Base-by-base conservation (phyloP, 495 filamentous ascomycete species). In the Penicillium malachiteum region DNA sequence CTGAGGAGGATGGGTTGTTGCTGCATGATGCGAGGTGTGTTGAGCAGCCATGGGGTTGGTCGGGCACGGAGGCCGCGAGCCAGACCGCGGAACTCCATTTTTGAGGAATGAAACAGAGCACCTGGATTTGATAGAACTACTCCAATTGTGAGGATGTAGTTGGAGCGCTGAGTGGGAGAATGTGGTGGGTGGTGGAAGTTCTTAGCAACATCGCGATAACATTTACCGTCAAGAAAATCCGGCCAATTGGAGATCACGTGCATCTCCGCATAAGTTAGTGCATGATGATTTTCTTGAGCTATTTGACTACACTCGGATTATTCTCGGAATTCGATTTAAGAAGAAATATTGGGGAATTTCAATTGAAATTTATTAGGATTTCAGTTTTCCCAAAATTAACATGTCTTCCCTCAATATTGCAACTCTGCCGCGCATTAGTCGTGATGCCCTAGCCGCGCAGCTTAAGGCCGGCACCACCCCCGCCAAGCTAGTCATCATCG, bases 401-500 rank as follows among this genome's bases (percentile, higher is more conserved):
- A 87, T 87, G 84, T 78, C 84, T 2, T 70, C 72, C 48, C 68
- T 79, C 45, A 83, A 80, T 2, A 78, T 90, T 48, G 75, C 79
- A 48, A 81, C 70, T 33, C 80, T 92, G 55, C 77, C 81, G 48
- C 85, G 84, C 70, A 83, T 92, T 61, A 80, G 78, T 32, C 80
- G 85, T 31, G 71, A 84, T 37, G 71, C 79, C 42, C 82, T 92
- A 34, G 83, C 86, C n/a, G 70, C 69, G 33, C 60, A 79, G 14
- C 71, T 78, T 21, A 69, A 68, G 50, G 63, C 71, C 33, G 61
- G 64, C 16, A 58, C 59, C 54, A 55, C 66, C 40, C 60, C 74
- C 50, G 61, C 54, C 53, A 75, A 75, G 44, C 67, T 96, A 46
- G 88, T 88, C 33, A 80, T 96, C 50, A 81, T 97, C 52, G 93